Base-by-base conservation (phyloP, 768 basidiomycete genomes). In the Mycena belliarum region DNA sequence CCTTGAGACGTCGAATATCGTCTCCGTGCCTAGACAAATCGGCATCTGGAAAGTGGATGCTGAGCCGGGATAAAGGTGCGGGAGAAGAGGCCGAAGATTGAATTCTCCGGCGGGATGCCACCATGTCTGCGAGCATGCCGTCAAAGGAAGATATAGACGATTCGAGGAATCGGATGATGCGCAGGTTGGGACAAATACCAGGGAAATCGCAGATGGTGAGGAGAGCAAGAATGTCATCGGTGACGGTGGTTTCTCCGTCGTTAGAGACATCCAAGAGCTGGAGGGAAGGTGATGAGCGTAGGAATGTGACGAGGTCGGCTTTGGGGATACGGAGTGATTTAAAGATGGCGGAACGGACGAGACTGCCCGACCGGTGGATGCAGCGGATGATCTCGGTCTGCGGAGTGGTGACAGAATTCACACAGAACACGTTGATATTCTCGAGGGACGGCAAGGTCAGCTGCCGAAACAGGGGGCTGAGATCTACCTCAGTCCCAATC, bases 51-150 rank as follows among this genome's bases (percentile, higher is more conserved):
- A 60, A 51, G 21, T 60, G 18, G 16, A 60, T 24, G 21, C 51
- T 53, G 6, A 60, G 38, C n/a, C 48, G 48, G 15, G 59, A 55
- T 26, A 60, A 42, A 15, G 20, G 7, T 6, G 48, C 32, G 15
- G 14, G 16, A 20, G n/a, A 29, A 35, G 15, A 35, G 6, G 50
- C 15, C 14, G 37, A 38, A 26, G 57, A 40, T 4, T 26, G 2
- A 28, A 29, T 21, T n/a, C 1, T 24, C 20, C 42, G 48, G n/a
- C 59, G 49, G 25, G 59, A 55, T 0, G 42, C 59, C 26, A 60
- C 53, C 59, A 60, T 60, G 18, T 55, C 59, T n/a, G 59, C 52
- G 3, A 60, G 49, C n/a, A 51, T 14, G 24, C 53, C 53, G 44
- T 60, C 59, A 6, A 23, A 12, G 3, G 59, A 50, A 33, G 49